Evolutionary conservation across 768 basidiomycete genomes (phyloP).

Genomic region (Suillus ampliporus): DNA sequence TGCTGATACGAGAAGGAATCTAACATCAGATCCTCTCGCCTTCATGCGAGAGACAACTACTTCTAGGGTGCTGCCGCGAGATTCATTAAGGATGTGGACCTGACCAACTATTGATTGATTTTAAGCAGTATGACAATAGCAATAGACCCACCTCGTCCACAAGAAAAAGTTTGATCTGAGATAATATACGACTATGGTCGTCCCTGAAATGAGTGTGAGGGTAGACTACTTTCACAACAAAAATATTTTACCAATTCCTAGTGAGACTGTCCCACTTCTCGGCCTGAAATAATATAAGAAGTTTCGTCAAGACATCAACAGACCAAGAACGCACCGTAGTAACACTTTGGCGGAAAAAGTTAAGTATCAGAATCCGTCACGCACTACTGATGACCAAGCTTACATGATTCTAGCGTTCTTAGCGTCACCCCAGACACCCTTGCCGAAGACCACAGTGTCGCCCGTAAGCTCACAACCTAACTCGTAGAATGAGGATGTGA

Average conservation of each 20-base stretch:
- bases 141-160: constrained; percentile 78
- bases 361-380: constrained; percentile 11
- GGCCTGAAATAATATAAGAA: constrained; percentile 52
- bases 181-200: constrained; percentile 68
- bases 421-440: constrained; percentile 73
- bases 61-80: constrained; percentile 90
- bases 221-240: constrained; percentile 4
- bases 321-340: constrained; percentile 63
- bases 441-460: constrained; percentile 76
- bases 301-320: not conserved
- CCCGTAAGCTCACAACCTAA: constrained; percentile 91
- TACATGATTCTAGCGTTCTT: constrained; percentile 82
- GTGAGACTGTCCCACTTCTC: constrained; percentile 98
- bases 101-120: constrained; percentile 34
- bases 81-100: constrained; percentile 93
- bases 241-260: constrained; percentile 69
- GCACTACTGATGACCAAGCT: constrained; percentile 20
- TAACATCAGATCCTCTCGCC: constrained; percentile 64
- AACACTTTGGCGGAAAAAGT: constrained; percentile 49
- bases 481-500: not conserved
- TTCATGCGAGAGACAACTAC: constrained; percentile 96
- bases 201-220: constrained; percentile 45
- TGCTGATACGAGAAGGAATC: constrained; percentile 91
- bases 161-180: constrained; percentile 78
- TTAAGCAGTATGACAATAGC: not conserved